A percentile compares a stretch with the other conserved stretches of the same genome.
phyloP scores from a whole-genome alignment of 306 rosid genomes.

The Rosa chinensis region DNA sequence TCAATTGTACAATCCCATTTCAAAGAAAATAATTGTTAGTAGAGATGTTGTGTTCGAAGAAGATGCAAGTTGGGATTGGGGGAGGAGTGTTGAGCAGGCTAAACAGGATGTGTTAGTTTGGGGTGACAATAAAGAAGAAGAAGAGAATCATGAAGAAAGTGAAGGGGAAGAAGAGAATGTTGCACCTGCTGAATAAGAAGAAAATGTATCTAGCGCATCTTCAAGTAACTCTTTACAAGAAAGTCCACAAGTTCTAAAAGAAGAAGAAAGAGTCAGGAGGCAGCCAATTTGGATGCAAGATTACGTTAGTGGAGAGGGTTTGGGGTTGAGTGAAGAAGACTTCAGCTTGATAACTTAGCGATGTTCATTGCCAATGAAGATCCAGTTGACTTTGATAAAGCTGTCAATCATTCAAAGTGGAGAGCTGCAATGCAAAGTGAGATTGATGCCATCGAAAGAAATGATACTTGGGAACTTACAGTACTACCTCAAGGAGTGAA shows the following conservation, averaged over 20 bases:
- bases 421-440: neutral
- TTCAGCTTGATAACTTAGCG: neutral
- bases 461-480: constrained; percentile 8
- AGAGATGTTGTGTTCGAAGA: neutral
- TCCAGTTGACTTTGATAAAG: neutral
- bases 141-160: neutral
- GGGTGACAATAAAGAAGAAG: neutral
- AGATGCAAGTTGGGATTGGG: neutral
- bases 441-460: neutral
- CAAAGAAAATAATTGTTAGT: neutral
- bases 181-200: no score
- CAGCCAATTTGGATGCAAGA: neutral
- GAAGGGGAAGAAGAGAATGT: neutral
- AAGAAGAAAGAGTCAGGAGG: neutral
- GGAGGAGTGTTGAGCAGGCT: neutral
- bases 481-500: neutral
- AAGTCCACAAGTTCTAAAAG: neutral
- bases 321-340: neutral
- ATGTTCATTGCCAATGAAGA: neutral
- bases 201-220: neutral
- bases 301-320: neutral
- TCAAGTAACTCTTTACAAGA: neutral
- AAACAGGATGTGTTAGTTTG: neutral
- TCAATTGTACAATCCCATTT: neutral
- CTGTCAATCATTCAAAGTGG: neutral